A percentile compares a stretch with the other conserved stretches of the same genome.
phyloP scores from a whole-genome alignment of 345 rosid species.

The Lepidium aucheri region DNA sequence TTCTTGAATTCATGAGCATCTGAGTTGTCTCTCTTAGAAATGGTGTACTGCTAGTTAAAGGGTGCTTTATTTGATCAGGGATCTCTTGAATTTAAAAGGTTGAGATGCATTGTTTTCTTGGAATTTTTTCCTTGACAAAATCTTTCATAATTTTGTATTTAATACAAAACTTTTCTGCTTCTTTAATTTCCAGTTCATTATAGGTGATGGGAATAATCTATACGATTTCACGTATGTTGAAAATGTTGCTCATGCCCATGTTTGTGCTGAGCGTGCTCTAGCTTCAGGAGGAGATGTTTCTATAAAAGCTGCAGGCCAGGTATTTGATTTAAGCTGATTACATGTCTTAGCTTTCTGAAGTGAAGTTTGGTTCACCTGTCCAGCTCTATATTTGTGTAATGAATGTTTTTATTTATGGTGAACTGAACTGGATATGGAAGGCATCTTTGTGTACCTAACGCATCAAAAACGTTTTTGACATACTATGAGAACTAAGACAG shows the following conservation, averaged over 20 bases:
- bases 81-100: background rate
- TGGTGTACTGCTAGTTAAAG: background rate
- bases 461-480: background rate
- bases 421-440: background rate
- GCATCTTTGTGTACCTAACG: background rate
- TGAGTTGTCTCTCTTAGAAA: background rate
- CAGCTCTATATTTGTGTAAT: background rate
- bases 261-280: slow-evolving; percentile 92
- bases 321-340: slow-evolving; percentile 20
- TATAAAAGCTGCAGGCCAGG: slow-evolving; percentile 87
- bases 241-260: slow-evolving; percentile 92
- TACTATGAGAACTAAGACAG: background rate
- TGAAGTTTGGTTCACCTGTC: background rate
- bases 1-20: background rate
- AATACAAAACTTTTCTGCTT: slow-evolving; percentile 1
- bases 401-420: background rate
- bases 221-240: slow-evolving; percentile 87
- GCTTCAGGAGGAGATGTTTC: slow-evolving; percentile 67
- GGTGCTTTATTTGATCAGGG: background rate
- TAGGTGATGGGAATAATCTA: slow-evolving; percentile 79
- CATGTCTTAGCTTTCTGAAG: background rate
- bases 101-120: background rate
- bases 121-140: background rate
- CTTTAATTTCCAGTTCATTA: slow-evolving; percentile 57
- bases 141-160: background rate